A percentile compares a stretch with the other conserved stretches of the same genome.
Conservation (phyloP, 305 asterid species). For the Rubia occidens region DNA sequence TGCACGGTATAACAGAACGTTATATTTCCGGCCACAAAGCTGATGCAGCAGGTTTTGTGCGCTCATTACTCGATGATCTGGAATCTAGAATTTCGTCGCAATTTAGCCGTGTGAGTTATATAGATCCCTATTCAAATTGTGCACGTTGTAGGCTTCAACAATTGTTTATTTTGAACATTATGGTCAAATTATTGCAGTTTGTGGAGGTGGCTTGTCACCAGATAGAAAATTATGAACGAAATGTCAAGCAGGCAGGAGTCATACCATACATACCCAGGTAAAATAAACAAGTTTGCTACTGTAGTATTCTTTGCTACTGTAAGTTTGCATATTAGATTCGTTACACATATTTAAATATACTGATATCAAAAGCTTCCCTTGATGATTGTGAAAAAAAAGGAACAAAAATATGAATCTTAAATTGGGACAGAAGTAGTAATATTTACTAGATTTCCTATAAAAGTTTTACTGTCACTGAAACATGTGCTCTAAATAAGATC, state of each 20-base stretch:
- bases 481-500: too few species aligned
- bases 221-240: slow-evolving; percentile 87
- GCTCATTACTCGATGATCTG: slow-evolving; percentile 89
- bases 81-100: slow-evolving; percentile 73
- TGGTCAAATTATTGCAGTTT: slow-evolving; percentile 45
- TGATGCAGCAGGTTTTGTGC: slow-evolving; percentile 99
- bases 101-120: slow-evolving; percentile 66
- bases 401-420: too few species aligned
- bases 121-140: slow-evolving; percentile 9
- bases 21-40: slow-evolving; percentile 97
- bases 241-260: slow-evolving; percentile 81
- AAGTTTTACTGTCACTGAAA: too few species aligned
- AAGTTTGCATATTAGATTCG: too few species aligned
- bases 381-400: too few species aligned
- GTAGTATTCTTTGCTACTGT: neutral
- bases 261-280: slow-evolving; percentile 89
- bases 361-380: neutral
- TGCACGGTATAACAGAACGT: slow-evolving; percentile 96
- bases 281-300: slow-evolving; percentile 7
- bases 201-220: slow-evolving; percentile 99
- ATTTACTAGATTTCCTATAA: too few species aligned
- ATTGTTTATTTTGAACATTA: slow-evolving; percentile 19
- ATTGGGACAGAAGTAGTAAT: too few species aligned
- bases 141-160: slow-evolving; percentile 11
- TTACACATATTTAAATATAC: too few species aligned